A percentile compares a stretch with the other conserved stretches of the same genome.
phyloP scores from a whole-genome alignment of 2,329 filamentous ascomycete genomes.

The Cadophora sp. region DNA sequence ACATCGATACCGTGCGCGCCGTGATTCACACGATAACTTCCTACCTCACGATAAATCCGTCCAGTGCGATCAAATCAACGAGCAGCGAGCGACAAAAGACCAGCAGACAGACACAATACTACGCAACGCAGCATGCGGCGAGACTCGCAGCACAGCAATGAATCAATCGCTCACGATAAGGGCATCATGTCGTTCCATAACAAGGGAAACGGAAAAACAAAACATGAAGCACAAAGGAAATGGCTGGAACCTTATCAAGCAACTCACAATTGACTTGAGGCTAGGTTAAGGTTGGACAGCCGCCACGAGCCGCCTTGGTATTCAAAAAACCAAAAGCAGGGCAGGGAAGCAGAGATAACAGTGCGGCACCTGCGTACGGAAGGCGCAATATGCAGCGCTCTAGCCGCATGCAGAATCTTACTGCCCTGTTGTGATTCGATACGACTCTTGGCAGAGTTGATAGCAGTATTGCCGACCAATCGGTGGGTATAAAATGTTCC shows the following conservation, averaged over 20 bases:
- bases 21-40: neutral
- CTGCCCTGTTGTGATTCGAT: neutral
- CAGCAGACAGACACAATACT: neutral
- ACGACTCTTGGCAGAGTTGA: neutral
- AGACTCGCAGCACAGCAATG: neutral
- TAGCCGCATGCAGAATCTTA: slow-evolving; percentile 5
- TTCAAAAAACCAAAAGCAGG: neutral
- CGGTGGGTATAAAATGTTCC: neutral
- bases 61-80: neutral
- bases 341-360: neutral
- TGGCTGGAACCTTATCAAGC: neutral
- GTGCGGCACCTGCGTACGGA: neutral
- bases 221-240: neutral
- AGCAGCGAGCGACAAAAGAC: neutral
- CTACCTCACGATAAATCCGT: neutral
- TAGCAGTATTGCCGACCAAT: neutral
- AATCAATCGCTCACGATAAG: slow-evolving; percentile 8
- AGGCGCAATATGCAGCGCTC: neutral
- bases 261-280: neutral
- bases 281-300: neutral
- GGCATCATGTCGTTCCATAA: neutral
- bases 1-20: neutral
- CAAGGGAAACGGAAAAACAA: neutral
- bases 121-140: neutral
- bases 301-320: neutral